phyloP scores from a whole-genome alignment of 2,329 filamentous ascomycete genomes.

The Sclerotinia subarctica region DNA sequence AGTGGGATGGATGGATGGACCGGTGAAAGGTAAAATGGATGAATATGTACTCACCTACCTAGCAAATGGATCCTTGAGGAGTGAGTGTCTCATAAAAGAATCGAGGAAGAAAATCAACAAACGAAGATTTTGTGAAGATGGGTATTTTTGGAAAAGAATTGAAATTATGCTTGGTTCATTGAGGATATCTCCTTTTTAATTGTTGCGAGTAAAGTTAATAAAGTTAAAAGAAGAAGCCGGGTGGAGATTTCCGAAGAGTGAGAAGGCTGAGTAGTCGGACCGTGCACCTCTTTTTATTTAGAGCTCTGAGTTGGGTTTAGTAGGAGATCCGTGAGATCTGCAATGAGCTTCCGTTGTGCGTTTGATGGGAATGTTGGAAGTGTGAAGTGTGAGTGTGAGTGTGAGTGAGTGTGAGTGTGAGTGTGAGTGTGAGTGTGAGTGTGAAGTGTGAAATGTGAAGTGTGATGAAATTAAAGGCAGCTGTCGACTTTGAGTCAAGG shows the following conservation, averaged over 20 bases:
- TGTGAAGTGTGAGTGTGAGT: neutral
- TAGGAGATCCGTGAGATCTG: slow-evolving; percentile 22
- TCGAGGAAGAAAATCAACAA: neutral
- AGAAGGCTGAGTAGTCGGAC: slow-evolving; percentile 28
- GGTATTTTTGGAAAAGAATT: neutral
- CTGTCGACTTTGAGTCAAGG: neutral
- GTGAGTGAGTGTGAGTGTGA: too few species aligned
- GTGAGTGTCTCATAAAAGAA: neutral
- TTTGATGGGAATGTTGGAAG: neutral
- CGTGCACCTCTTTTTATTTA: slow-evolving; percentile 22
- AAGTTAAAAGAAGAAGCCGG: slow-evolving; percentile 9
- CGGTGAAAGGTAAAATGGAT: slow-evolving; percentile 12
- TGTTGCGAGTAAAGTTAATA: slow-evolving; percentile 20
- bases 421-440: too few species aligned
- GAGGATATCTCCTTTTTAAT: slow-evolving; percentile 19
- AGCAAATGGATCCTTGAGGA: neutral
- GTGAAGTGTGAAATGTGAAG: neutral
- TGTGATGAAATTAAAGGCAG: neutral
- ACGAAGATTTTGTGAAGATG: neutral
- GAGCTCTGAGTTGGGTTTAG: slow-evolving; percentile 23
- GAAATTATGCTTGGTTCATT: neutral
- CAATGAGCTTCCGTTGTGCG: neutral
- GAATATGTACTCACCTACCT: neutral
- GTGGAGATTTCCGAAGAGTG: slow-evolving; percentile 13
- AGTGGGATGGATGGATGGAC: slow-evolving; percentile 10